Evolutionary conservation across 768 basidiomycete genomes (phyloP).

Genomic region (Trichaptum fuscoviolaceum): DNA sequence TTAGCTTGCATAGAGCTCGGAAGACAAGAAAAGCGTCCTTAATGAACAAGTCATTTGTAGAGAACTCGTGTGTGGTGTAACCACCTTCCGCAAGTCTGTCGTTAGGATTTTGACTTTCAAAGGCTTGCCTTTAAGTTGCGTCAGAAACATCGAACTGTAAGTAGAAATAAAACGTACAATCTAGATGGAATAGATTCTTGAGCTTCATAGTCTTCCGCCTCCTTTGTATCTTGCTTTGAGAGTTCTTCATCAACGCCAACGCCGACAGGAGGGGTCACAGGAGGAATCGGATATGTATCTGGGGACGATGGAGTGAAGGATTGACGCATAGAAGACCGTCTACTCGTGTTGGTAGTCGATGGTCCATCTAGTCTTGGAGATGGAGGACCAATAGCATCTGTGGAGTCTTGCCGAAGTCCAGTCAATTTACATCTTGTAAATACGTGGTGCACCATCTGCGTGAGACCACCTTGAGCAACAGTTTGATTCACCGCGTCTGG

Average conservation of each 20-base stretch:
- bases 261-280: not conserved
- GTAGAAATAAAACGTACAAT: not conserved
- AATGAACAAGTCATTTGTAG: conserved; percentile 83
- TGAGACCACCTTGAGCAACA: conserved; percentile 96
- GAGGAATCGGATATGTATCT: conserved; percentile 4
- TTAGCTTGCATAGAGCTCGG: conserved; percentile 92
- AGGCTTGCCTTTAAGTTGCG: conserved; percentile 26
- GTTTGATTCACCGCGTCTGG: conserved; percentile 90
- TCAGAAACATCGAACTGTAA: not conserved
- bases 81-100: conserved; percentile 24
- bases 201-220: not conserved
- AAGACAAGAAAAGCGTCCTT: conserved; percentile 99
- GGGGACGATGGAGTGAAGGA: conserved; percentile 17
- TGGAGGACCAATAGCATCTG: not conserved
- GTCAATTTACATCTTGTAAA: conserved; percentile 71
- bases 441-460: conserved; percentile 97
- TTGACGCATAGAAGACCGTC: conserved; percentile 17
- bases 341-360: conserved; percentile 5
- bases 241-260: not conserved
- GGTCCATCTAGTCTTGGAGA: conserved; percentile 3
- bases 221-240: not conserved
- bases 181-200: not conserved
- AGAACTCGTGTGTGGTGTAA: conserved; percentile 42
- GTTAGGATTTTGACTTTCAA: conserved; percentile 30
- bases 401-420: conserved; percentile 9